These are phyloP conservation scores for Nothophytophthora sp. DNA, from an alignment of 352 stramenopile genomes.

Conservation along the genomic window DNA sequence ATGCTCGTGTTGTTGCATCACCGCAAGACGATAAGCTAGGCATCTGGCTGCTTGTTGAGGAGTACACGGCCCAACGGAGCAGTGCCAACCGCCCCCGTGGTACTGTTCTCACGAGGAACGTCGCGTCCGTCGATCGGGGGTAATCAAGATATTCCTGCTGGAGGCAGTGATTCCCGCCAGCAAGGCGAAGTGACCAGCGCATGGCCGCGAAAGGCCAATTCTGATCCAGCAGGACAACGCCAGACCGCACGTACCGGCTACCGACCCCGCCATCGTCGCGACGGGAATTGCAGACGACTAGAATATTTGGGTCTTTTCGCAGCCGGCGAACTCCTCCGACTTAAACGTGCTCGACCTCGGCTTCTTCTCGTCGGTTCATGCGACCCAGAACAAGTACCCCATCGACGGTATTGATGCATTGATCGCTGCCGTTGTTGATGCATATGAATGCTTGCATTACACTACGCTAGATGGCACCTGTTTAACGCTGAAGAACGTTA, in stretches of 20 bases:
- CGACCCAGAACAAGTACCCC: background rate
- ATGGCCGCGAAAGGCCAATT: background rate
- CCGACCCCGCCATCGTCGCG: background rate
- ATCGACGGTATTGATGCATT: background rate
- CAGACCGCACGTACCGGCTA: background rate
- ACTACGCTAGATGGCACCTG: background rate
- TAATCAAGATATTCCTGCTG: background rate
- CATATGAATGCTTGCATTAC: background rate
- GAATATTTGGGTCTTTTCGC: background rate
- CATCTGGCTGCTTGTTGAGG: background rate
- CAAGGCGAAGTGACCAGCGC: background rate
- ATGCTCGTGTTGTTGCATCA: background rate
- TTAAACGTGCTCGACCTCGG: slow-evolving; percentile 1
- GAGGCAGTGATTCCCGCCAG: background rate
- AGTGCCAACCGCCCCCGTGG: background rate
- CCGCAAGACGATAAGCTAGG: background rate
- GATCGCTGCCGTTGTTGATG: background rate
- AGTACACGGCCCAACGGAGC: background rate
- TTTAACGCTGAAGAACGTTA: background rate
- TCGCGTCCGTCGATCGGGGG: background rate
- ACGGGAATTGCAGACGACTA: background rate
- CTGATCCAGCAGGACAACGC: slow-evolving; percentile 3
- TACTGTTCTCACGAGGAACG: background rate
- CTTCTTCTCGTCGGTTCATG: background rate
- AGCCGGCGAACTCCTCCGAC: slow-evolving; percentile 1